A percentile compares a stretch with the other conserved stretches of the same genome.
phyloP scores from a whole-genome alignment of 495 filamentous ascomycete species.

The Penicillium cosmopolitanum region DNA sequence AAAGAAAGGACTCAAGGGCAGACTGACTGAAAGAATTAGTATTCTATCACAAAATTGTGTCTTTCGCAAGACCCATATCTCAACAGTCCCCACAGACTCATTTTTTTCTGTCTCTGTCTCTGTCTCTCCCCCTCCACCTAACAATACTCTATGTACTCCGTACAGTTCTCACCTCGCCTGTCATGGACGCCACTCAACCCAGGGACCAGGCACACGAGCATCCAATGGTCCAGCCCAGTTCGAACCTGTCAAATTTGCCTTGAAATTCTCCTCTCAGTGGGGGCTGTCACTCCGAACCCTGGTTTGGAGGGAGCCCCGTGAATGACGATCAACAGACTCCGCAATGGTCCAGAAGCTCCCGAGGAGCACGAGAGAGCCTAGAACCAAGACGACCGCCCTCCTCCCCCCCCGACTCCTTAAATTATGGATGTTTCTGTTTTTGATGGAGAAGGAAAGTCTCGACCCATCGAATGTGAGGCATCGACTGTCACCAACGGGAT shows the following conservation, averaged over 20 bases:
- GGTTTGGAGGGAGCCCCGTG: conserved; percentile 6
- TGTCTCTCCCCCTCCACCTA: neutral
- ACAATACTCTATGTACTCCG: neutral
- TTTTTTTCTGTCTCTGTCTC: neutral
- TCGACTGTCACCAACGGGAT: neutral
- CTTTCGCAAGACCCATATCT: no score
- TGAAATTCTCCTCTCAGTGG: neutral
- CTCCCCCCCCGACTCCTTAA: neutral
- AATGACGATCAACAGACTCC: conserved; percentile 26
- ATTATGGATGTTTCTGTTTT: conserved; percentile 2
- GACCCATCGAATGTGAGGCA: conserved; percentile 6
- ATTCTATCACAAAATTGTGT: no score
- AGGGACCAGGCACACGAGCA: conserved; percentile 3
- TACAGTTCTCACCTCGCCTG: neutral
- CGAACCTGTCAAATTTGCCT: conserved; percentile 3
- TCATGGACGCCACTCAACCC: neutral
- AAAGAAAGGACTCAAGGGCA: neutral
- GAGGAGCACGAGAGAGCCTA: conserved; percentile 10
- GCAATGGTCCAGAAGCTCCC: conserved; percentile 23
- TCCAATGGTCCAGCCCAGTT: neutral
- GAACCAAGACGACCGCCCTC: neutral
- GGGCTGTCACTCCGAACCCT: conserved; percentile 18
- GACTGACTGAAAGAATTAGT: neutral
- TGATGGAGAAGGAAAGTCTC: neutral
- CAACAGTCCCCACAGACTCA: no score